phyloP scores from a whole-genome alignment of 345 rosid genomes.

The Citrus sinensis region DNA sequence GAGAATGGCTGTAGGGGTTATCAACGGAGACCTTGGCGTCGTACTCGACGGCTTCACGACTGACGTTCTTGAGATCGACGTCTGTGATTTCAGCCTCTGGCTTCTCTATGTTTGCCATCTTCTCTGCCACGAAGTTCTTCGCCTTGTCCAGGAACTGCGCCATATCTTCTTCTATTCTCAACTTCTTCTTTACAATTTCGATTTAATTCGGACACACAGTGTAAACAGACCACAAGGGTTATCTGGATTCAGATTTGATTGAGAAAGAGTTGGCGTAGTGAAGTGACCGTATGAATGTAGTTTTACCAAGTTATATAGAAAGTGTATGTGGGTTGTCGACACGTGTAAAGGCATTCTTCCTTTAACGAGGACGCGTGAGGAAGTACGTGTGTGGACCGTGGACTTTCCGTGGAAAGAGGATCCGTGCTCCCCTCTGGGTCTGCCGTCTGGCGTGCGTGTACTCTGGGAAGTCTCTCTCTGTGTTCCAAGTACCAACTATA shows the following conservation, averaged over 20 bases:
- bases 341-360: not conserved
- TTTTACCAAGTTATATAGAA: not conserved
- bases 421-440: not conserved
- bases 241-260: no score
- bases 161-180: slow-evolving; percentile 4
- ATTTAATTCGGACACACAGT: no score
- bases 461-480: no score
- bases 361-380: not conserved
- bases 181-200: no score
- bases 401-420: not conserved
- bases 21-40: slow-evolving; percentile 59
- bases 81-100: slow-evolving; percentile 69
- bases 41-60: slow-evolving; percentile 57
- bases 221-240: no score
- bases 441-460: no score
- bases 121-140: slow-evolving; percentile 67
- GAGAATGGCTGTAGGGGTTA: slow-evolving; percentile 62
- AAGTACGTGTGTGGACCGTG: not conserved
- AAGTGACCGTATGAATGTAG: no score
- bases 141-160: slow-evolving; percentile 58
- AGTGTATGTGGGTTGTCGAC: not conserved
- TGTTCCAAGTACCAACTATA: no score
- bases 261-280: not conserved
- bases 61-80: slow-evolving; percentile 64
- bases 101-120: slow-evolving; percentile 49